These are phyloP conservation scores for Russula lepida DNA, from an alignment of 768 basidiomycete species.

Conservation along the genomic window DNA sequence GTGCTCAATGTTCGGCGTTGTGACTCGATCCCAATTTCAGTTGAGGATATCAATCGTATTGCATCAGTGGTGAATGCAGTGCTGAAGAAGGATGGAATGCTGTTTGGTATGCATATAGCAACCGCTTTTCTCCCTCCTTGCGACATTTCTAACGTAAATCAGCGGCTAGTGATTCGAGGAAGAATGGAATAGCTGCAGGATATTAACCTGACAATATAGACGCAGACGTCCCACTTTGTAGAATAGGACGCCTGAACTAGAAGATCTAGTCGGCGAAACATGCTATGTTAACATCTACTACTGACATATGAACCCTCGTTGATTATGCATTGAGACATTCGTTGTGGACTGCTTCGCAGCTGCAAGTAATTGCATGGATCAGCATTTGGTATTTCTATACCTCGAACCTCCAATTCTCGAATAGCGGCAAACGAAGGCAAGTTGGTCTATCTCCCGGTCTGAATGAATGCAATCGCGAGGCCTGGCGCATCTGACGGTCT, in stretches of 20 bases:
- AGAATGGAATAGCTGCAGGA: conserved; percentile 86
- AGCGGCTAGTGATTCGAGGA: conserved; percentile 89
- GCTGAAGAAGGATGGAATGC: conserved; percentile 39
- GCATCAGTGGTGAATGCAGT: conserved; percentile 72
- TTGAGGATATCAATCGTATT: conserved; percentile 59
- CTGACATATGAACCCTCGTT: background rate
- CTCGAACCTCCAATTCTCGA: background rate
- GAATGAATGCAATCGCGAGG: background rate
- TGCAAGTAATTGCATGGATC: background rate
- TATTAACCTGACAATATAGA: conserved; percentile 38
- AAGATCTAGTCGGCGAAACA: background rate
- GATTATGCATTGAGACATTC: background rate
- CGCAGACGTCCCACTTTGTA: background rate
- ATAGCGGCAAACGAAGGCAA: background rate
- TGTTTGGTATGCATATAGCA: conserved; percentile 49
- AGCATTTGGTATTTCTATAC: background rate
- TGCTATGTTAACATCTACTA: background rate
- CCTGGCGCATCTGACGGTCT: background rate
- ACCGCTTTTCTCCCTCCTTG: background rate
- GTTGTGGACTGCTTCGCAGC: background rate
- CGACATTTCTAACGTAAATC: conserved; percentile 3
- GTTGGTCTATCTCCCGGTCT: background rate
- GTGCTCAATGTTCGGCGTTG: background rate
- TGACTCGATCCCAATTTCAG: conserved; percentile 27
- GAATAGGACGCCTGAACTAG: background rate